Conservation (phyloP, 345 rosid species). For the Syzygium aqueum region DNA sequence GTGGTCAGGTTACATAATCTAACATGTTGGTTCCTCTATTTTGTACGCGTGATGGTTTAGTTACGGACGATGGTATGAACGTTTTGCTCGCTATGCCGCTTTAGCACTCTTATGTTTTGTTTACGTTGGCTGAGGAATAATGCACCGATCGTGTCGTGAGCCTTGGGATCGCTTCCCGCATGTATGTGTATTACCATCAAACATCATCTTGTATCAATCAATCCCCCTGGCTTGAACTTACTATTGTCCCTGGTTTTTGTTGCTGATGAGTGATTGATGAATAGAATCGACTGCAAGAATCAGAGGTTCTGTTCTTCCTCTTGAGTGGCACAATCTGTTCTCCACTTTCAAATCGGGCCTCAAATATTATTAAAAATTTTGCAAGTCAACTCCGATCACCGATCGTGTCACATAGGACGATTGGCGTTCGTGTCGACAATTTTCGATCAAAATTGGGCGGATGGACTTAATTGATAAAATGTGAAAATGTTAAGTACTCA, state of each 20-base stretch:
- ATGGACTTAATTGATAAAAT: no score
- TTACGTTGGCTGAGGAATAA: not conserved
- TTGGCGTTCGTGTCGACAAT: no score
- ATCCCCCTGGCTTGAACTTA: not conserved
- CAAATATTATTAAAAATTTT: no score
- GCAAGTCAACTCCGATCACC: no score
- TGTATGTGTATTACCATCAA: not conserved
- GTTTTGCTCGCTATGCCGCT: not conserved
- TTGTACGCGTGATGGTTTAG: not conserved
- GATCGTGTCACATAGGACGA: no score
- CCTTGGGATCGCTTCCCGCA: not conserved
- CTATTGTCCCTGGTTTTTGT: not conserved
- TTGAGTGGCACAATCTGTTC: no score
- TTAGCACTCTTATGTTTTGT: not conserved
- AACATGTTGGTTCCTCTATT: not conserved
- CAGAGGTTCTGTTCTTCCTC: not conserved
- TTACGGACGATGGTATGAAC: not conserved
- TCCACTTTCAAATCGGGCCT: no score
- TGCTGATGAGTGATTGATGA: not conserved
- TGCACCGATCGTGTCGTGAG: not conserved
- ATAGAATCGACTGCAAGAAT: not conserved
- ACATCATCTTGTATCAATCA: not conserved
- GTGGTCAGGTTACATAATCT: slow-evolving; percentile 86
- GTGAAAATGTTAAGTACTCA: no score
- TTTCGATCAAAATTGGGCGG: no score